Evolutionary conservation across 2,329 filamentous ascomycete species (phyloP).

Genomic region (Aspergillus niger): DNA sequence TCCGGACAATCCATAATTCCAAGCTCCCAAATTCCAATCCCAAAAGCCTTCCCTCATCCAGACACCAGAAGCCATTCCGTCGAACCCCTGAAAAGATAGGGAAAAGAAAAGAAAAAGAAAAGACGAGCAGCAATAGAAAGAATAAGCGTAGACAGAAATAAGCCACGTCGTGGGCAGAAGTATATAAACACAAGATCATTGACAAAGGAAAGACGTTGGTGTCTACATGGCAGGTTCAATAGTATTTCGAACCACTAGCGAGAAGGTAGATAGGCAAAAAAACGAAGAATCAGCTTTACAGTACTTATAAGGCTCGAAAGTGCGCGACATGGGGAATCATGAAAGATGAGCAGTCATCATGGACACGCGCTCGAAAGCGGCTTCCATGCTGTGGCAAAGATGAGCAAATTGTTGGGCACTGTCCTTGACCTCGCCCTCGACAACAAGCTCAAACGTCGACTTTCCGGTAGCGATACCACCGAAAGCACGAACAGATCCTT

Average conservation of each 20-base stretch:
- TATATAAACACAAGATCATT: constrained; percentile 27
- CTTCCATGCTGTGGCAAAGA: constrained; percentile 45
- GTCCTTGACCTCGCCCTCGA: constrained; percentile 42
- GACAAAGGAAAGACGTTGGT: constrained; percentile 27
- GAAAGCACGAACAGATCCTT: constrained; percentile 37
- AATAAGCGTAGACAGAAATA: constrained; percentile 10
- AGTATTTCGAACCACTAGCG: constrained; percentile 11
- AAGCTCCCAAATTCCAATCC: constrained; percentile 5
- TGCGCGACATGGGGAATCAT: constrained; percentile 36
- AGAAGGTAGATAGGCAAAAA: constrained; percentile 14
- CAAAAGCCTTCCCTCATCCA: constrained; percentile 12
- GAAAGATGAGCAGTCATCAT: constrained; percentile 43
- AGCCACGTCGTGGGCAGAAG: constrained; percentile 3
- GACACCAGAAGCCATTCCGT: constrained; percentile 6
- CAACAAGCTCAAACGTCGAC: constrained; percentile 65
- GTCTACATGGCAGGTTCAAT: constrained; percentile 21
- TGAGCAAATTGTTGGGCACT: constrained; percentile 36
- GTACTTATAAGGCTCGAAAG: constrained; percentile 17
- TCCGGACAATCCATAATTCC: constrained; percentile 8
- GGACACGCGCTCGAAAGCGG: constrained; percentile 45
- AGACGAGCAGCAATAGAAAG: neutral
- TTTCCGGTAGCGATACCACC: constrained; percentile 66
- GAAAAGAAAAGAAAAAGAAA: constrained; percentile 11
- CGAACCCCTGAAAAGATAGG: constrained; percentile 8
- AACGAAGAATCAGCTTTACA: constrained; percentile 20